These are phyloP conservation scores for Cynara cardunculus DNA, from an alignment of 129 eudicot species.

Conservation along the genomic window DNA sequence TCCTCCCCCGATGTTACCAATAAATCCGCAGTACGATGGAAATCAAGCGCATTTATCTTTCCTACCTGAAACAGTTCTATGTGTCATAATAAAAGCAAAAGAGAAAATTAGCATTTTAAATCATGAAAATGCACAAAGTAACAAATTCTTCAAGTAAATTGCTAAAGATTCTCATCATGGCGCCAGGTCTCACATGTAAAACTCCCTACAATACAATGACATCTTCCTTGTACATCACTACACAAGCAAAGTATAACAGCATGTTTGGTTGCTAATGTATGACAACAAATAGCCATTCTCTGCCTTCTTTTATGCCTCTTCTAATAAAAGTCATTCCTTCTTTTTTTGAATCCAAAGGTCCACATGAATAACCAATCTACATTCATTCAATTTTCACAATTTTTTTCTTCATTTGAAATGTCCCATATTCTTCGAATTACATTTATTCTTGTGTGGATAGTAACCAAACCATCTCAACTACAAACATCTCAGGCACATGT, in stretches of 20 bases:
- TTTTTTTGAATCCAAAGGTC: not conserved
- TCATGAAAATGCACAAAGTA: constrained; percentile 5
- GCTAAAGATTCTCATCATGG: not conserved
- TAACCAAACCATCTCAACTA: constrained; percentile 3
- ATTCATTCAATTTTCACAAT: not conserved
- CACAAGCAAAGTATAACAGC: not conserved
- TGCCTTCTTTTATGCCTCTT: constrained; percentile 11
- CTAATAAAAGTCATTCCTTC: not conserved
- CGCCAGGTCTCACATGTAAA: constrained; percentile 1
- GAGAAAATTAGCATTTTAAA: not conserved
- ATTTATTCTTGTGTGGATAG: not conserved
- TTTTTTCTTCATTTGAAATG: not conserved
- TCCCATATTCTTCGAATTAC: not conserved
- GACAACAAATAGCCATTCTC: constrained; percentile 5
- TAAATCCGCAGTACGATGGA: constrained; percentile 84
- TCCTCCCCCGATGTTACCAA: constrained; percentile 86
- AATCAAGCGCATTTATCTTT: constrained; percentile 76
- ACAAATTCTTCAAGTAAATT: not conserved
- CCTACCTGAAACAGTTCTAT: constrained; percentile 56
- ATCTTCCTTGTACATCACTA: not conserved
- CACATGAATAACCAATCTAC: not conserved
- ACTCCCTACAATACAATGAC: not conserved
- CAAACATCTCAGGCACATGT: not conserved
- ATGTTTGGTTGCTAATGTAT: not conserved
- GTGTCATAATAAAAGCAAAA: constrained; percentile 11